Conservation (phyloP, 2,329 filamentous ascomycete species). For the Aspergillus caelatus region DNA sequence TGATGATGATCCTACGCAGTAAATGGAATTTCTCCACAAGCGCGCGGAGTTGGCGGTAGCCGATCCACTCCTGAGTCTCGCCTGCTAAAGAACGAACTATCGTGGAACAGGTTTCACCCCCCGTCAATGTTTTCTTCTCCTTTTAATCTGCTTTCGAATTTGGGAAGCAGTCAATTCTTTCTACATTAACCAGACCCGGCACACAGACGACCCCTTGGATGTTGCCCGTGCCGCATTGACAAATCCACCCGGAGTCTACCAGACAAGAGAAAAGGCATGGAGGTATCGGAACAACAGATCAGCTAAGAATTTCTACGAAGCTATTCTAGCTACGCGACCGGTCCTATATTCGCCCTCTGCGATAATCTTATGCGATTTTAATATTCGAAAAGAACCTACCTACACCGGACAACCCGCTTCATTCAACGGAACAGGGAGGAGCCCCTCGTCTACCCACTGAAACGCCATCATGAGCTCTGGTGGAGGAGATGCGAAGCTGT, state of each 20-base stretch:
- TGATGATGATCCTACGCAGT: slow-evolving; percentile 18
- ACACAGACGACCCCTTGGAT: background rate
- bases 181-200: background rate
- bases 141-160: background rate
- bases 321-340: slow-evolving; percentile 11
- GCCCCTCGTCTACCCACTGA: slow-evolving; percentile 3
- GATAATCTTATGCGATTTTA: slow-evolving; percentile 4
- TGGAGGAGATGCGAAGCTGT: slow-evolving; percentile 98
- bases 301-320: slow-evolving; percentile 23
- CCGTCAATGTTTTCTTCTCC: slow-evolving; percentile 4
- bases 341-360: slow-evolving; percentile 7
- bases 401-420: slow-evolving; percentile 6
- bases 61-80: slow-evolving; percentile 28
- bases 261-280: slow-evolving; percentile 23
- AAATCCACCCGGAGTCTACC: background rate
- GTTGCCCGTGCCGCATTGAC: background rate
- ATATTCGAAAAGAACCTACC: background rate
- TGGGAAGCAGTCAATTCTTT: background rate
- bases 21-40: slow-evolving; percentile 31
- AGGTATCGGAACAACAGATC: slow-evolving; percentile 22
- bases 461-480: slow-evolving; percentile 60
- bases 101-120: slow-evolving; percentile 9
- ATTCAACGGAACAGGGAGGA: slow-evolving; percentile 4
- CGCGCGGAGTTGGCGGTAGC: slow-evolving; percentile 27
- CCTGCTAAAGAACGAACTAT: slow-evolving; percentile 9